These are phyloP conservation scores for Pythium dissotocum DNA, from an alignment of 352 stramenopile genomes.

Conservation along the genomic window DNA sequence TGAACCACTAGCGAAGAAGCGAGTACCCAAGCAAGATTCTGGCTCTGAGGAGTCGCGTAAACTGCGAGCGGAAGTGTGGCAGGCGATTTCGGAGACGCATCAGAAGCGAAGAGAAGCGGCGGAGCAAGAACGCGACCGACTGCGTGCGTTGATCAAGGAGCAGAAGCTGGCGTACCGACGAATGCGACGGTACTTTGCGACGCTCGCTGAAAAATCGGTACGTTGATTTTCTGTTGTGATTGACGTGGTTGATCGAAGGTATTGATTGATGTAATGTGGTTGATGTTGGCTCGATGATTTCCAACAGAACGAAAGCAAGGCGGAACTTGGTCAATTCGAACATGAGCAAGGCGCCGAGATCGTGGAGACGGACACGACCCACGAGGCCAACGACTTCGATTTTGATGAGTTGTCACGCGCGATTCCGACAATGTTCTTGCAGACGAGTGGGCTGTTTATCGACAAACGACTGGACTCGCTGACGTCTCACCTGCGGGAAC, in stretches of 20 bases:
- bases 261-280: too few relatives aligned
- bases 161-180: conserved; percentile 16
- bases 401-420: conserved; percentile 15
- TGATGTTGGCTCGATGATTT: too few relatives aligned
- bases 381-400: neutral
- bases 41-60: conserved; percentile 15
- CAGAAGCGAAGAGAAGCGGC: conserved; percentile 13
- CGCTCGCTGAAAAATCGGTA: conserved; percentile 7
- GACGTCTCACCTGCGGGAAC: conserved; percentile 2
- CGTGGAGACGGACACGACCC: neutral
- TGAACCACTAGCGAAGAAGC: conserved; percentile 6
- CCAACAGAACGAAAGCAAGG: too few relatives aligned
- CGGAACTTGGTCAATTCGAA: neutral
- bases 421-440: conserved; percentile 11
- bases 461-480: conserved; percentile 10
- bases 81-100: conserved; percentile 16
- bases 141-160: conserved; percentile 10
- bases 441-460: conserved; percentile 12
- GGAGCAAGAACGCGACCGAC: conserved; percentile 8
- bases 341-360: conserved; percentile 10
- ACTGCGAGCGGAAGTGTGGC: conserved; percentile 13
- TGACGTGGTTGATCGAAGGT: too few relatives aligned
- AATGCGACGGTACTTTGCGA: conserved; percentile 10
- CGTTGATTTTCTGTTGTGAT: neutral
- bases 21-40: neutral